Base-by-base conservation (phyloP, 2,329 filamentous ascomycete genomes). In the Ceratocystis colombiana region DNA sequence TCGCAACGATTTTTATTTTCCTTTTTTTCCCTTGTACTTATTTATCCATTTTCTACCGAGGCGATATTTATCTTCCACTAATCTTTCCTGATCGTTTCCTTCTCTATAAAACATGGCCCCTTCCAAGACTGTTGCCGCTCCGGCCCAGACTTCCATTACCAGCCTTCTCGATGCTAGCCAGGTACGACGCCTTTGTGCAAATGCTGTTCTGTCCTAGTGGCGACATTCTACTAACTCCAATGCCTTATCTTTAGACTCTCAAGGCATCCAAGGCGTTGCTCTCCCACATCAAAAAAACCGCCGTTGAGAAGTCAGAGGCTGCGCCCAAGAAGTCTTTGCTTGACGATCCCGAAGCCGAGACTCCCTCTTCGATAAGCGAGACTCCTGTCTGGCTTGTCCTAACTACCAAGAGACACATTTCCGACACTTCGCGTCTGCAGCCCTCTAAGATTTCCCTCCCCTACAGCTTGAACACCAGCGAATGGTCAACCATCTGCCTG, bases 381-480 rank as follows among this genome's bases (percentile, higher is more conserved):
- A 79, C 77, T 3, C 83, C 84, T 61, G 76, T 87, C 73, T 86
- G 82, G 81, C 77, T 87, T 57, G 84, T 79, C 45, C 74, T 87
- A 70, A 85, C 83, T 64, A 87, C 84, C 69, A 87, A 87, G 78
- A 81, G 81, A 70, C 83, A 87, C 76, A 83, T 87, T 65, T 74
- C 77, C 73, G 88, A 95, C 77, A 87, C 89, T 76, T 85, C 84
- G 74, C 83, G 85, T 66, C 81, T 96, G 70, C 93, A 95, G 80
- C 91, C 92, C 33, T 83, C 84, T 75, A 95, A 93, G 77, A 89
- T 96, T 72, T 72, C 80, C 70, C 79, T 96, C 64, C 89, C 90
- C 61, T 86, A 95, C 76, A 80, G 88, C 8, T 82, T 96, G 69
- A 86, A 89, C 77, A 79, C 82, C 70, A 82, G 85, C 70, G 77